phyloP scores from a whole-genome alignment of 257 asterid species.

The Capsicum baccatum region DNA sequence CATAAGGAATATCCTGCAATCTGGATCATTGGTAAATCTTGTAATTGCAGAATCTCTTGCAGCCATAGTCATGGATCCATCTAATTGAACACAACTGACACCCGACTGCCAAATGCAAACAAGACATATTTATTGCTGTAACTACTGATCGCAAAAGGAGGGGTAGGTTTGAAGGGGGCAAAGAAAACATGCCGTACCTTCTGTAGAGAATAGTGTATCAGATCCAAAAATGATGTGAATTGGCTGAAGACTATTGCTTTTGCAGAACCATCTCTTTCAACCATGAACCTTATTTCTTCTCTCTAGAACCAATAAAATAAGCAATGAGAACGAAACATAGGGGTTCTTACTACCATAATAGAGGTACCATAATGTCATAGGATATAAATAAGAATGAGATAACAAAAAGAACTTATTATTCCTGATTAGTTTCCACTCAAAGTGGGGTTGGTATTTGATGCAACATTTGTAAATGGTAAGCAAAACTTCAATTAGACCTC shows the following conservation, averaged over 20 bases:
- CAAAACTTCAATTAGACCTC: not conserved
- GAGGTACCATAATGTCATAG: not conserved
- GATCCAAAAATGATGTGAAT: conserved; percentile 91
- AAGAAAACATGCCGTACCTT: conserved; percentile 53
- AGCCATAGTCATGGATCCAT: conserved; percentile 84
- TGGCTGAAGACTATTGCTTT: conserved; percentile 98
- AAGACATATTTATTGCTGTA: conserved; percentile 17
- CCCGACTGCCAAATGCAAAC: conserved; percentile 63
- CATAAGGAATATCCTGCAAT: conserved; percentile 88
- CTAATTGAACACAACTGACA: conserved; percentile 74
- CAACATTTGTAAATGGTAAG: conserved; percentile 17
- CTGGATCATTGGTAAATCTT: conserved; percentile 73
- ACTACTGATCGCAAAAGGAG: not conserved
- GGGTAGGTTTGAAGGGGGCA: conserved; percentile 8
- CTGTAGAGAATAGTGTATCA: conserved; percentile 78
- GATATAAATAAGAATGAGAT: conserved; percentile 3
- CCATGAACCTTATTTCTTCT: conserved; percentile 93
- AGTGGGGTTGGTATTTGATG: conserved; percentile 12
- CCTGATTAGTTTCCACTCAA: conserved; percentile 1
- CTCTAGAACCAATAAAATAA: conserved; percentile 57
- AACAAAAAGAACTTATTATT: not conserved
- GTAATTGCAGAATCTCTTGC: conserved; percentile 89
- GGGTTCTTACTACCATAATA: not conserved
- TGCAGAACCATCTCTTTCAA: conserved; percentile 97
- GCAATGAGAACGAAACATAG: conserved; percentile 23